These are phyloP conservation scores for Fraxinus angustifolia DNA, from an alignment of 305 asterid species.

Conservation along the genomic window DNA sequence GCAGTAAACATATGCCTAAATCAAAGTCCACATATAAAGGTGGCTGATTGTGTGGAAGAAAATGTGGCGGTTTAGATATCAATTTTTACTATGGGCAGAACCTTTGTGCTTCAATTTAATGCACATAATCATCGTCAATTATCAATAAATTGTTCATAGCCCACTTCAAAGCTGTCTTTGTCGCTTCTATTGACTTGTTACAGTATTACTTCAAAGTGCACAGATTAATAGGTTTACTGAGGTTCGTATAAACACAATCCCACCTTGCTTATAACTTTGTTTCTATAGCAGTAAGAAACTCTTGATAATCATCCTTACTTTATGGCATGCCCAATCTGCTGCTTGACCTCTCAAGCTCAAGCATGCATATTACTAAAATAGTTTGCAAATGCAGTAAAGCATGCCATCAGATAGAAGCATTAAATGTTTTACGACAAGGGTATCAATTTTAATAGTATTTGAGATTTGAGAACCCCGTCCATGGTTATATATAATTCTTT, in stretches of 20 bases:
- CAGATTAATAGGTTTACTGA: neutral
- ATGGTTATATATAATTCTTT: neutral
- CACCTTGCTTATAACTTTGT: neutral
- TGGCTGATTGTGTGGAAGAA: neutral
- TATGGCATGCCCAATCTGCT: neutral
- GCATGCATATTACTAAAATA: neutral
- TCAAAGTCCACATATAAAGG: neutral
- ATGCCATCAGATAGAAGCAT: conserved; percentile 6
- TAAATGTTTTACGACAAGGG: neutral
- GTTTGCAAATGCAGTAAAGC: neutral
- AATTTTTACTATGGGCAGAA: neutral
- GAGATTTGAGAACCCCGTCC: neutral
- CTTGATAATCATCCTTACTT: neutral
- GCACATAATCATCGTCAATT: neutral
- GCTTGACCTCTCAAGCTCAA: neutral
- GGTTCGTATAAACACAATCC: neutral
- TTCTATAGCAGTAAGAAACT: neutral
- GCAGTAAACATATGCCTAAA: neutral
- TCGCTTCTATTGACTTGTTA: neutral
- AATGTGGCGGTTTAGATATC: neutral
- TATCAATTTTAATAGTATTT: neutral
- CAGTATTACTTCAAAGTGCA: neutral
- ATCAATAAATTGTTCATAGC: neutral
- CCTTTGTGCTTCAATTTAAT: neutral
- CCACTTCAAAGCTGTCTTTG: neutral